phyloP scores from a whole-genome alignment of 2,329 filamentous ascomycete species.

The Fusarium agapanthi region DNA sequence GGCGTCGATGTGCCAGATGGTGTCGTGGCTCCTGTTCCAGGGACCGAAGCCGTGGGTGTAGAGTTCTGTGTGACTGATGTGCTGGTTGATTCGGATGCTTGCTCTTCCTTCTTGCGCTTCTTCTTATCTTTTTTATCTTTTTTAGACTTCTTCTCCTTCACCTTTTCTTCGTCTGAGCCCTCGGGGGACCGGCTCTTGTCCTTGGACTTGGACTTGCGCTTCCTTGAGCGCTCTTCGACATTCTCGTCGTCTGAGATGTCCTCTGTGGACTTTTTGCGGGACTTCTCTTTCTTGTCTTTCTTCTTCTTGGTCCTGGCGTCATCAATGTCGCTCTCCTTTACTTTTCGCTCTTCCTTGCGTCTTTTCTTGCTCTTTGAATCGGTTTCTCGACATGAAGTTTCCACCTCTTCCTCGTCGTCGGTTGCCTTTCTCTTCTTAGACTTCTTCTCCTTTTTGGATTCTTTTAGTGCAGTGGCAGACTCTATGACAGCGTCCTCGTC shows the following conservation, averaged over 20 bases:
- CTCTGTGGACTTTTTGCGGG: slow-evolving; percentile 35
- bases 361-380: slow-evolving; percentile 49
- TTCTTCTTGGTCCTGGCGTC: slow-evolving; percentile 40
- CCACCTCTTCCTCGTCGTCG: slow-evolving; percentile 49
- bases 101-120: slow-evolving; percentile 59
- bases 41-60: slow-evolving; percentile 43
- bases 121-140: slow-evolving; percentile 56
- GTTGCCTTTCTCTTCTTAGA: slow-evolving; percentile 59
- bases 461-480: slow-evolving; percentile 34
- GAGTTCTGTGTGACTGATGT: slow-evolving; percentile 22
- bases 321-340: slow-evolving; percentile 42
- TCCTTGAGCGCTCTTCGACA: slow-evolving; percentile 44
- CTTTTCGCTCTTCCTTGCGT: slow-evolving; percentile 49
- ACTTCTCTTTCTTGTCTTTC: slow-evolving; percentile 54
- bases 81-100: slow-evolving; percentile 26
- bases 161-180: slow-evolving; percentile 40
- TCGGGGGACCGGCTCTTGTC: slow-evolving; percentile 41
- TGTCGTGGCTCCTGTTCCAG: slow-evolving; percentile 50
- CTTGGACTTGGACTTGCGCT: slow-evolving; percentile 47
- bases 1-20: slow-evolving; percentile 58
- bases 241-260: slow-evolving; percentile 36
- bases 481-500: slow-evolving; percentile 38
- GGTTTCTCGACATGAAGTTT: slow-evolving; percentile 43
- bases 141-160: slow-evolving; percentile 50
- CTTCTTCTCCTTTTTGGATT: slow-evolving; percentile 55